Evolutionary conservation across 805 yeast species (phyloP).

Genomic region (Ogataea haglerorum): DNA sequence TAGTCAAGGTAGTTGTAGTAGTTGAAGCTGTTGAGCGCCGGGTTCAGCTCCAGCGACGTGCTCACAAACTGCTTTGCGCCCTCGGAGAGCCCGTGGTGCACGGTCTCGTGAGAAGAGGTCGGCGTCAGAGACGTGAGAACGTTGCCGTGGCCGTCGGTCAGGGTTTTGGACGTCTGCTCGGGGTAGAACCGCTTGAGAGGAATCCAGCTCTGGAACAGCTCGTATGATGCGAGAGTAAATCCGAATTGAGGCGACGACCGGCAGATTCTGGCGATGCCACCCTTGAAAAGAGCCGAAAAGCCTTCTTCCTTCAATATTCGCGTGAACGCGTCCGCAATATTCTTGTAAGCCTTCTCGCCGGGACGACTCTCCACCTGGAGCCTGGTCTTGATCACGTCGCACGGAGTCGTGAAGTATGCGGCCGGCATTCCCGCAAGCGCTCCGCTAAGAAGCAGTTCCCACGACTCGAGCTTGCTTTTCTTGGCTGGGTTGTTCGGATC

Average conservation of each 20-base stretch:
- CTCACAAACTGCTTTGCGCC: conserved; percentile 31
- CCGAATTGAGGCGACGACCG: conserved; percentile 98
- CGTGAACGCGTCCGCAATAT: conserved; percentile 72
- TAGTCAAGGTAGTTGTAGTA: conserved; percentile 27
- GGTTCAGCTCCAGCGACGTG: conserved; percentile 30
- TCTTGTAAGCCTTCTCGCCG: conserved; percentile 74
- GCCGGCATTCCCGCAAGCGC: conserved; percentile 98
- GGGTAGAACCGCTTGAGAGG: conserved; percentile 53
- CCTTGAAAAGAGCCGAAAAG: conserved; percentile 83
- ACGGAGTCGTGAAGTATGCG: conserved; percentile 93
- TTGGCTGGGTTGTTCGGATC: conserved; percentile 67
- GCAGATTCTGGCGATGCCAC: conserved; percentile 90
- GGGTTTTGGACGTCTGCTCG: conserved; percentile 20
- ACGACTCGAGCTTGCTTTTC: conserved; percentile 60
- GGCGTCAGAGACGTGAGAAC: conserved; percentile 26
- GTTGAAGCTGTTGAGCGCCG: conserved; percentile 28
- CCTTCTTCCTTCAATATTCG: conserved; percentile 83
- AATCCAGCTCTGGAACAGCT: conserved; percentile 73
- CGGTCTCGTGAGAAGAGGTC: conserved; percentile 16
- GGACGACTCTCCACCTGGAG: conserved; percentile 77
- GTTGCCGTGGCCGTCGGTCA: conserved; percentile 27
- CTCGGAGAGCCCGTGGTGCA: conserved; percentile 29
- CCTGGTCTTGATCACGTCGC: conserved; percentile 94
- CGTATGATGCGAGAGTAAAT: conserved; percentile 96
- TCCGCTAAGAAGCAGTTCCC: conserved; percentile 85